phyloP scores from a whole-genome alignment of 805 yeast genomes.

The Wickerhamia fluorescens region DNA sequence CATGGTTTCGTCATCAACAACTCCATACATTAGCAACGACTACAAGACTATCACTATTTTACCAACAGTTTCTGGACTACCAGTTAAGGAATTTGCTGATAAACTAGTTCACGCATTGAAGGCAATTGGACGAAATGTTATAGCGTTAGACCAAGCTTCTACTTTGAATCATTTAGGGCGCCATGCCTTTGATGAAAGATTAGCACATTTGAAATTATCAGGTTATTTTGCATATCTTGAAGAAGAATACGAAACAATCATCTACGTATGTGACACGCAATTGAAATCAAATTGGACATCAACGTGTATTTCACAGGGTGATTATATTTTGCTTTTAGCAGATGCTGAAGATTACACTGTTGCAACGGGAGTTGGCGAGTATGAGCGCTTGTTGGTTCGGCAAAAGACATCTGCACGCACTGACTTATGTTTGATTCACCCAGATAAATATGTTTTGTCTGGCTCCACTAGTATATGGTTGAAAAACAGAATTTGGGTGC shows the following conservation, averaged over 20 bases:
- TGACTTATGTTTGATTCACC: conserved; percentile 77
- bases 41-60: conserved; percentile 80
- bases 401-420: conserved; percentile 80
- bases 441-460: conserved; percentile 73
- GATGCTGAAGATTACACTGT: conserved; percentile 60
- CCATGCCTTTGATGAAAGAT: conserved; percentile 79
- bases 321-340: conserved; percentile 83
- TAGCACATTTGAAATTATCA: conserved; percentile 77
- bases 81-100: conserved; percentile 79
- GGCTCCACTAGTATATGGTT: conserved; percentile 86
- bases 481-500: conserved; percentile 81
- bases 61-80: conserved; percentile 76
- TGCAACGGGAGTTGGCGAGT: conserved; percentile 73
- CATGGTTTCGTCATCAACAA: conserved; percentile 25
- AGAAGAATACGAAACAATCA: conserved; percentile 79
- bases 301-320: conserved; percentile 92
- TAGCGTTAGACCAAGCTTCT: conserved; percentile 77
- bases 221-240: conserved; percentile 90
- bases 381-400: conserved; percentile 67
- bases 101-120: conserved; percentile 65
- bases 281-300: conserved; percentile 83
- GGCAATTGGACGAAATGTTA: conserved; percentile 64
- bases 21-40: conserved; percentile 32
- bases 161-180: conserved; percentile 76
- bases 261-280: conserved; percentile 83